phyloP scores from a whole-genome alignment of 192 early-diverging fungal species.

The Linnemannia hyalina region DNA sequence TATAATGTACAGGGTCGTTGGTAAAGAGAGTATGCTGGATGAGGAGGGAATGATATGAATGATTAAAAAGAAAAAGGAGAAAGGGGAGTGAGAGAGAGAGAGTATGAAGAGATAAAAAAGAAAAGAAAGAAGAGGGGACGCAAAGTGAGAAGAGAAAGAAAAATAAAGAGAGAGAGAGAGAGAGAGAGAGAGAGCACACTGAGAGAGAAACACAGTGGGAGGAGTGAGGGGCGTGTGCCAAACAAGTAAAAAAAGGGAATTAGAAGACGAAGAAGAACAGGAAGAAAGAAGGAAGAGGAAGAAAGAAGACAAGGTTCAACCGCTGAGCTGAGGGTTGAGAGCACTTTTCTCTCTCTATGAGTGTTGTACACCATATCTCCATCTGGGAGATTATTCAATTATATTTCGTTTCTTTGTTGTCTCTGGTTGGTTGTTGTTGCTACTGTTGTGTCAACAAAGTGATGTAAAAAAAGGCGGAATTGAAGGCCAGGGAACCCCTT shows the following conservation, averaged over 20 bases:
- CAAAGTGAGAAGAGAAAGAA: not conserved
- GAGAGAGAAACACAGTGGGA: not conserved
- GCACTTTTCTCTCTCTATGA: not conserved
- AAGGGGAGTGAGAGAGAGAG: not conserved
- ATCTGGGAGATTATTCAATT: constrained; percentile 12
- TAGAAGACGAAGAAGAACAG: not conserved
- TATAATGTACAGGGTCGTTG: not conserved
- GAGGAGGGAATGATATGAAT: not conserved
- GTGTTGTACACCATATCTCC: not conserved
- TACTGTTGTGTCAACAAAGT: not conserved
- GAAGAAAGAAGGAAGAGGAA: not conserved
- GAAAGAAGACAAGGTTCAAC: constrained; percentile 6
- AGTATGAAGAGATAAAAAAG: not conserved
- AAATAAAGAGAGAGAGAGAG: not conserved
- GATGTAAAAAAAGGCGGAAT: not conserved
- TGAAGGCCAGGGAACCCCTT: not conserved
- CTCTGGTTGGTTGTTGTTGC: not conserved
- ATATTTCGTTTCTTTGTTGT: not conserved
- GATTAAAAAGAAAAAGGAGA: not conserved
- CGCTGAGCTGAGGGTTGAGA: constrained; percentile 11
- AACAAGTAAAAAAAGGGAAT: not conserved
- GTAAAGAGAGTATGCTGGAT: not conserved
- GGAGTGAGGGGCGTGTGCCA: not conserved
- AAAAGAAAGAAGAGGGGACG: not conserved
- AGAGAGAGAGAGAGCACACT: not conserved